Evolutionary conservation across 352 stramenopile genomes (phyloP).

Genomic region (Phytophthora sojae): DNA sequence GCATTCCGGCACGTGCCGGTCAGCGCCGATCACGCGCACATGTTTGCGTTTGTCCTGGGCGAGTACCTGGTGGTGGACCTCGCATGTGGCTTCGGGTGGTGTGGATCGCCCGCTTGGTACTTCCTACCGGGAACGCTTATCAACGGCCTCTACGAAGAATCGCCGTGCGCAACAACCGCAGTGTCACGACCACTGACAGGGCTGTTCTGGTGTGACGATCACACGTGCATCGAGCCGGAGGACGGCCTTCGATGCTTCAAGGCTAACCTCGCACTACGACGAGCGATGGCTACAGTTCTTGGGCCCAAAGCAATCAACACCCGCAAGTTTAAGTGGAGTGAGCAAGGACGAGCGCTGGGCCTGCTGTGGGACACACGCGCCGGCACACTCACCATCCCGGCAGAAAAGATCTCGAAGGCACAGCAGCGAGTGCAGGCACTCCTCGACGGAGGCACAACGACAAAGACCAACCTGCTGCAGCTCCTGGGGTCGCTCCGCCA

Average conservation of each 20-base stretch:
- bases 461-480: neutral
- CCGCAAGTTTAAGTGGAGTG: slow-evolving; percentile 1
- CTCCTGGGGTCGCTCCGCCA: neutral
- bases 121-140: neutral
- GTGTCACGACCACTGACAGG: neutral
- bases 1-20: neutral
- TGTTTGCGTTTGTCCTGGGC: neutral
- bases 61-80: neutral
- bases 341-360: neutral
- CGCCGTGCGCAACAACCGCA: neutral
- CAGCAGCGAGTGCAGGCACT: neutral
- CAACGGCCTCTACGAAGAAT: slow-evolving; percentile 1
- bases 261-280: slow-evolving; percentile 1
- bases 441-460: neutral
- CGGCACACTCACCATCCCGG: neutral
- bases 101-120: neutral
- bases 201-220: slow-evolving; percentile 8
- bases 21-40: neutral
- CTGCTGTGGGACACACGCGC: neutral
- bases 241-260: neutral
- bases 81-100: neutral
- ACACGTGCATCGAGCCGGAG: neutral
- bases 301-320: neutral
- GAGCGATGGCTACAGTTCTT: slow-evolving; percentile 9
- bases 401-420: neutral